Base-by-base conservation (phyloP, 768 basidiomycete species). In the Mrakia hoshinonis region DNA sequence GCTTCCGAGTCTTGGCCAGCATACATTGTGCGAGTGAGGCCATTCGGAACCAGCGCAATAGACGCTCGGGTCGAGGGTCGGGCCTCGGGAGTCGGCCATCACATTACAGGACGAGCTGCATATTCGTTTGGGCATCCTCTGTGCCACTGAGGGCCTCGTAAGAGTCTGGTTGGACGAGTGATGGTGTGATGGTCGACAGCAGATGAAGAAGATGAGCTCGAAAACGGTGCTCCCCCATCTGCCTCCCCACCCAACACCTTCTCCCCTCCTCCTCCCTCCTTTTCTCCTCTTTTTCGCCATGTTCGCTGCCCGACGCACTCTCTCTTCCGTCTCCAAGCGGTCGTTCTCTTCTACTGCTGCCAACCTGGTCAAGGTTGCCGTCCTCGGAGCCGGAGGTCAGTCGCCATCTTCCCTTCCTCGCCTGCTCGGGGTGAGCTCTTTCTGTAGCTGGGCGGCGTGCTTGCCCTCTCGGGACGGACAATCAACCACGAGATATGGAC, bases 351-450 rank as follows among this genome's bases (percentile, higher is more conserved):
- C 78, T 61, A 77, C 79, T 62, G 77, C 79, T 66, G 70, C 76
- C 54, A 74, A 78, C 54, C 75, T 79, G 67, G 88, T 87, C 75
- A 94, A 93, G 83, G 95, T 96, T 80, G 90, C 90, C 64, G 94
- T 99, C 73, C 90, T 96, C 80, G 95, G 95, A 77, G 96, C 96
- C 73, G 95, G 92, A 77, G 95, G 95, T 81, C 34, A 73, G 82
- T 81, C 48, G 49, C 26, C n/a, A 38, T 11, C 48, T 38, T 46
- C 13, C 67, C 22, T 46, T 68, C 55, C 39, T 26, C 49, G 31
- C 47, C 48, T 36, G 48, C 68, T 11, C 34, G 58, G 13, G 20
- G 9, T 4, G 36, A 15, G 20, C 22, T 20, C 3, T 1, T 15
- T 3, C 47, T n/a, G 18, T 54, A 20, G 48, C 48, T 18, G 39